phyloP scores from a whole-genome alignment of 1,284 basidiomycete genomes.

The Cryptococcus sp. region DNA sequence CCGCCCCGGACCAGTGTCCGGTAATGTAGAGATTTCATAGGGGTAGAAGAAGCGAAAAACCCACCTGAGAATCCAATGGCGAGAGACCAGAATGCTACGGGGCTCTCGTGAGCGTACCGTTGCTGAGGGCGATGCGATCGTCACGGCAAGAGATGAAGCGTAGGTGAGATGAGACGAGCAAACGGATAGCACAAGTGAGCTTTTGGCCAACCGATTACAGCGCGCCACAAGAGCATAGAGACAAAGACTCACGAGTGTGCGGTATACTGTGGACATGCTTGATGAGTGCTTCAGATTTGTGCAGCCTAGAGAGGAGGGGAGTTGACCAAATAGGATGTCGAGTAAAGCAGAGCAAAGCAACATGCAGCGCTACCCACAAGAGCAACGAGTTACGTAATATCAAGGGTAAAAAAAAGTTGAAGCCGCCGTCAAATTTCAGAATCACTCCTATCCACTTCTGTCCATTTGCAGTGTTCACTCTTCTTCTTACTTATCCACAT shows the following conservation, averaged over 20 bases:
- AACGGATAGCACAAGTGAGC: neutral
- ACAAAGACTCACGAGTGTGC: constrained; percentile 2
- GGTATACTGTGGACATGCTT: constrained; percentile 14
- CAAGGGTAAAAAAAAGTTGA: no score
- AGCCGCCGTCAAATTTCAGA: no score
- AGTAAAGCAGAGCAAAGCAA: neutral
- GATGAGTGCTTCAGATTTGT: neutral
- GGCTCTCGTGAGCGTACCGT: constrained; percentile 86
- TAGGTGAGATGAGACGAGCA: neutral
- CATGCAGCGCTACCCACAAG: no score
- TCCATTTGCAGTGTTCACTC: constrained; percentile 1
- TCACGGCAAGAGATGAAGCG: neutral
- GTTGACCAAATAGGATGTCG: neutral
- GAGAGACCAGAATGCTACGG: constrained; percentile 87
- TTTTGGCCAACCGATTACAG: neutral
- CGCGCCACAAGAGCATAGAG: neutral
- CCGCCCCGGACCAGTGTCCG: no score
- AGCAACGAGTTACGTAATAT: no score
- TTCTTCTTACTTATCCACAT: neutral
- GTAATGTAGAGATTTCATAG: no score
- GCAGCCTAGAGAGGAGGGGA: no score
- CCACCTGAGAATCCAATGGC: constrained; percentile 43
- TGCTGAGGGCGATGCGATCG: constrained; percentile 53
- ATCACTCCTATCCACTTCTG: constrained; percentile 1
- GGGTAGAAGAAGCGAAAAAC: constrained; percentile 5